Evolutionary conservation across 2,329 filamentous ascomycete genomes (phyloP), one percentile per base, ranked within the genome.

Genomic region (Pseudogymnoascus sp.): DNA sequence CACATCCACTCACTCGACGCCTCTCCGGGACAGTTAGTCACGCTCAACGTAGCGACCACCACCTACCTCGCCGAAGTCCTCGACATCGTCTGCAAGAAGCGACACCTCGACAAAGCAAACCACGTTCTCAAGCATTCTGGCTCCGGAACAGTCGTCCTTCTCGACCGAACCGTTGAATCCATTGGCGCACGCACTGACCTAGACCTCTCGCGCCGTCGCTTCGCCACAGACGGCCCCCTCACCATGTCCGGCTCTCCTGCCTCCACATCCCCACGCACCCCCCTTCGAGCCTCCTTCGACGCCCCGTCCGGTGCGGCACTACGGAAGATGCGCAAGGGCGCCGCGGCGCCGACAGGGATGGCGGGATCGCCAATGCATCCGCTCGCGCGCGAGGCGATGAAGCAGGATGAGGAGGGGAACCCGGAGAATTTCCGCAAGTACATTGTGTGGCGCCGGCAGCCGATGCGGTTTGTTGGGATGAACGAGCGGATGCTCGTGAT

Each of bases 41-140:
- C 86, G 1, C 78, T 93, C 16, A 86, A 90, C 66, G 89, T 91
- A 53, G 93, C 89, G 0, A 91, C 89, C 0, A 89, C 93, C 68
- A 93, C 88, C 31, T 95, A 93, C 73, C 84, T 95, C 50, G 89
- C 89, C 46, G 90, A 95, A 73, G 85, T 95, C 28, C 85, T 93
- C 61, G 90, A 93, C 71, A 81, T 86, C 67, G 87, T 90, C 2
- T 95, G 90, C 73, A 84, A 87, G 44, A 90, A 90, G 74, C 82
- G 91, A 46, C 86, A 90, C 64, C 79, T 95, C 0, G 91, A 95
- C 73, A 91, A 92, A 77, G 88, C 83, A 16, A 85, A 88, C 63
- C 90, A 91, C 72, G 88, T 93, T 4, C 82, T 96, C 66, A 92
- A 91, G 74, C 82, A 93, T 10, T 86, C 87, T 0, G 85, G 86